Evolutionary conservation across 1,284 basidiomycete genomes (phyloP).

Genomic region (Leccinum brunneo-olivaceum): DNA sequence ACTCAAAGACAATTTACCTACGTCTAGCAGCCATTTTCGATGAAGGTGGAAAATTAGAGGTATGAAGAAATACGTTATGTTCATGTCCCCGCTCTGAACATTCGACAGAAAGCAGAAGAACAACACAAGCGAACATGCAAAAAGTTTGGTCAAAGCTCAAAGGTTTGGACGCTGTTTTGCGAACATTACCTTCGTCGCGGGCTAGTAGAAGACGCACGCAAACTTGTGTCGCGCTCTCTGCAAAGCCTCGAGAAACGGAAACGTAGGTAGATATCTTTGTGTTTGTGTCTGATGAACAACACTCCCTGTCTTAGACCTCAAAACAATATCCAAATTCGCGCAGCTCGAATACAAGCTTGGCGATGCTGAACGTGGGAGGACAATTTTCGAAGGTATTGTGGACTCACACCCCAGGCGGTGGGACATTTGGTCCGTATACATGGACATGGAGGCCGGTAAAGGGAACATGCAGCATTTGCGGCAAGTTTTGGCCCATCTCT

Average conservation of each 20-base stretch:
- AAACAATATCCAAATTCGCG: conserved; percentile 91
- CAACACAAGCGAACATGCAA: conserved; percentile 80
- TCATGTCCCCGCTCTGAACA: conserved; percentile 4
- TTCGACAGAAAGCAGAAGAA: conserved; percentile 74
- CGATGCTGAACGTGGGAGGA: conserved; percentile 90
- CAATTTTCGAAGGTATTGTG: conserved; percentile 94
- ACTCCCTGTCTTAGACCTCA: conserved; percentile 60
- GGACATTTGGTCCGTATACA: conserved; percentile 95
- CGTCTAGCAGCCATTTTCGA: conserved; percentile 83
- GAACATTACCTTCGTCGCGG: conserved; percentile 74
- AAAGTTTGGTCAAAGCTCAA: conserved; percentile 88
- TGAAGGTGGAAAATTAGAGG: conserved; percentile 76
- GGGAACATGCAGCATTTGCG: conserved; percentile 72
- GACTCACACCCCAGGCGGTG: conserved; percentile 91
- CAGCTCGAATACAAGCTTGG: conserved; percentile 94
- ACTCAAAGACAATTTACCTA: conserved; percentile 86
- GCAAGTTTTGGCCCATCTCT: conserved; percentile 32
- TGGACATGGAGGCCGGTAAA: conserved; percentile 88
- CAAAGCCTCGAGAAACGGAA: conserved; percentile 94
- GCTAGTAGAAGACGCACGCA: conserved; percentile 75
- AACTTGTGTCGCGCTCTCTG: conserved; percentile 81
- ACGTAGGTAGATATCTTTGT: conserved; percentile 52
- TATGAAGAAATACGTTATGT: conserved; percentile 30
- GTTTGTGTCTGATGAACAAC: conserved; percentile 3
- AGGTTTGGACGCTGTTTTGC: conserved; percentile 87